Evolutionary conservation across 345 rosid genomes (phyloP).

Genomic region (Salix viminalis): DNA sequence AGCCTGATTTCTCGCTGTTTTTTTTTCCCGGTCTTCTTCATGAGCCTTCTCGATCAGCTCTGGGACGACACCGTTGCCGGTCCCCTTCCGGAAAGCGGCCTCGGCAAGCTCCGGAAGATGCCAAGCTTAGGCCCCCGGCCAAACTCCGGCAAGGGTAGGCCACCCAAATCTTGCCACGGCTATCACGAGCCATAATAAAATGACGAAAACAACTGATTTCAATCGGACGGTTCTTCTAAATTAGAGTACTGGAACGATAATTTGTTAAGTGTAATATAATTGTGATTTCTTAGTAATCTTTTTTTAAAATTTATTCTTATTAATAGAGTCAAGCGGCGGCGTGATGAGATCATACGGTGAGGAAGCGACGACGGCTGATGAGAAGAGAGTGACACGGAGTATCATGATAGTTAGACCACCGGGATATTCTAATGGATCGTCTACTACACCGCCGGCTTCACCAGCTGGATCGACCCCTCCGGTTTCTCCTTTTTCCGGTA

Average conservation of each 20-base stretch:
- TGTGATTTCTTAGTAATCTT: neutral
- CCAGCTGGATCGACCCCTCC: constrained; percentile 88
- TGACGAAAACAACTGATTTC: neutral
- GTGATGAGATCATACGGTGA: constrained; percentile 46
- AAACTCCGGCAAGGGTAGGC: constrained; percentile 82
- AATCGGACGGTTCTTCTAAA: neutral
- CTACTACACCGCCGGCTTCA: constrained; percentile 58
- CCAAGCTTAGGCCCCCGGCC: constrained; percentile 55
- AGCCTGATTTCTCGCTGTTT: neutral
- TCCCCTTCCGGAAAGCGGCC: constrained; percentile 86
- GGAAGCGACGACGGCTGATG: constrained; percentile 38
- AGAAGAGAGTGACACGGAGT: constrained; percentile 64
- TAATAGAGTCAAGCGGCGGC: constrained; percentile 51
- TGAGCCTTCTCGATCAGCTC: constrained; percentile 86
- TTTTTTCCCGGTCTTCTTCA: constrained; percentile 12
- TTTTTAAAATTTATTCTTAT: neutral
- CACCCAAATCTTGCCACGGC: neutral
- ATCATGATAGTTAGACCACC: constrained; percentile 91
- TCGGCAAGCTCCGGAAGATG: constrained; percentile 87
- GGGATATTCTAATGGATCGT: constrained; percentile 42
- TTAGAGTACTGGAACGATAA: neutral
- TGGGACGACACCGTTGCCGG: constrained; percentile 99
- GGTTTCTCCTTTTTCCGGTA: constrained; percentile 84
- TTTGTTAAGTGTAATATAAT: neutral
- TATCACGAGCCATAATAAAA: neutral